Percentiles rank a stretch among this genome's conserved stretches.
Evolutionary conservation across 2,329 filamentous ascomycete genomes (phyloP).

Genomic region (Drechslerella stenobrocha): DNA sequence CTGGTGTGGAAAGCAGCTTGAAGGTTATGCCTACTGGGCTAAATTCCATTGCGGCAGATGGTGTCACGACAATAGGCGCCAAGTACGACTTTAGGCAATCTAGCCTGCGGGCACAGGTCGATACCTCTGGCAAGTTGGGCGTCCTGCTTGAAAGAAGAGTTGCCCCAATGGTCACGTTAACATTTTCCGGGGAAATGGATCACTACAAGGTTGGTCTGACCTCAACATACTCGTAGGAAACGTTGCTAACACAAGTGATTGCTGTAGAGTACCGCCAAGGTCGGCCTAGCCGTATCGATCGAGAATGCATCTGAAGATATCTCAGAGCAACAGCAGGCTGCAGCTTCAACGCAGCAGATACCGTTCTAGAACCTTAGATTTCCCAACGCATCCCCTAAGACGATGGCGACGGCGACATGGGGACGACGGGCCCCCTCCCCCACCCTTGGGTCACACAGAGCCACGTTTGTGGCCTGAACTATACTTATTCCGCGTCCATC

Average conservation of each 20-base stretch:
- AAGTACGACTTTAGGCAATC: slow-evolving; percentile 98
- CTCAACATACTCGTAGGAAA: slow-evolving; percentile 10
- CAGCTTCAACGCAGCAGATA: slow-evolving; percentile 42
- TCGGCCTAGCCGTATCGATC: slow-evolving; percentile 90
- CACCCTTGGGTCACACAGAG: too few relatives aligned
- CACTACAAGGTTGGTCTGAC: slow-evolving; percentile 77
- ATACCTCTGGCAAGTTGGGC: slow-evolving; percentile 90
- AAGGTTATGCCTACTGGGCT: slow-evolving; percentile 80
- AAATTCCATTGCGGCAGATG: slow-evolving; percentile 74
- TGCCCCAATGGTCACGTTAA: slow-evolving; percentile 86
- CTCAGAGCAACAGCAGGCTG: slow-evolving; percentile 75
- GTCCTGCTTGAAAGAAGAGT: slow-evolving; percentile 95
- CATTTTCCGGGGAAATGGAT: slow-evolving; percentile 94
- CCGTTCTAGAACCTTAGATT: slow-evolving; percentile 37
- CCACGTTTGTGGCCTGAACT: too few relatives aligned
- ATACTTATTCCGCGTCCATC: too few relatives aligned
- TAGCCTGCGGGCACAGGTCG: slow-evolving; percentile 92
- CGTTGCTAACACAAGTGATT: slow-evolving; percentile 35
- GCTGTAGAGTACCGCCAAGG: slow-evolving; percentile 83
- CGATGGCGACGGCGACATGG: slow-evolving; percentile 49
- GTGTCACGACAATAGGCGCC: slow-evolving; percentile 84
- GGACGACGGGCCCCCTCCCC: too few relatives aligned
- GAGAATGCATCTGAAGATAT: slow-evolving; percentile 82
- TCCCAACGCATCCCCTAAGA: not conserved
- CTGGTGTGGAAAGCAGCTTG: slow-evolving; percentile 90